Evolutionary conservation across 371 early-diverging fungal species (phyloP).

Genomic region (Mucor velutinosus): DNA sequence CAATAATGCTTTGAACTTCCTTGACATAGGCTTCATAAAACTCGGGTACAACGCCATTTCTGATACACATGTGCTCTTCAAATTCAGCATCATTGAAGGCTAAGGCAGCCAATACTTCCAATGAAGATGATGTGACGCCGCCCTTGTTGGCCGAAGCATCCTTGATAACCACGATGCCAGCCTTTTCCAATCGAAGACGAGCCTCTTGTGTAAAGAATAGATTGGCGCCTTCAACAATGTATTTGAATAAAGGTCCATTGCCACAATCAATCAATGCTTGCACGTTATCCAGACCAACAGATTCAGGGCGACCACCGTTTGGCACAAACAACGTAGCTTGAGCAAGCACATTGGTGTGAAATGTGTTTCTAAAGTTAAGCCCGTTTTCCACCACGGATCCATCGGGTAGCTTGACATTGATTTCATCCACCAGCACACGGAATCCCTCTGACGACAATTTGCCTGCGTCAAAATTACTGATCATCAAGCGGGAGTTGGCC

Average conservation of each 20-base stretch:
- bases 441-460: conserved; percentile 86
- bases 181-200: conserved; percentile 92
- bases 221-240: conserved; percentile 98
- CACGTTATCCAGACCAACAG: conserved; percentile 94
- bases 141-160: conserved; percentile 99
- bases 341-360: conserved; percentile 88
- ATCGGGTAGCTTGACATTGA: conserved; percentile 82
- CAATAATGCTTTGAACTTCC: conserved; percentile 90
- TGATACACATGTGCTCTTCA: conserved; percentile 89
- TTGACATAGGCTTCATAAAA: conserved; percentile 94
- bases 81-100: conserved; percentile 93
- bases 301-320: conserved; percentile 97
- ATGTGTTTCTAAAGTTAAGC: conserved; percentile 92
- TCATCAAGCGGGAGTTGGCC: conserved; percentile 84
- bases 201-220: conserved; percentile 98
- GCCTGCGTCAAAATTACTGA: conserved; percentile 82
- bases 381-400: conserved; percentile 90
- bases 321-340: conserved; percentile 94
- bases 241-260: conserved; percentile 93
- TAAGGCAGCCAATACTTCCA: conserved; percentile 95
- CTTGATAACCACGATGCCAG: conserved; percentile 94
- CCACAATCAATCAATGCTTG: conserved; percentile 73
- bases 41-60: conserved; percentile 67
- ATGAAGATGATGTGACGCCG: conserved; percentile 96
- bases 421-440: conserved; percentile 93